A percentile compares a stretch with the other conserved stretches of the same genome.
phyloP scores from a whole-genome alignment of 1,284 basidiomycete species.

The Phlebopus sp. region DNA sequence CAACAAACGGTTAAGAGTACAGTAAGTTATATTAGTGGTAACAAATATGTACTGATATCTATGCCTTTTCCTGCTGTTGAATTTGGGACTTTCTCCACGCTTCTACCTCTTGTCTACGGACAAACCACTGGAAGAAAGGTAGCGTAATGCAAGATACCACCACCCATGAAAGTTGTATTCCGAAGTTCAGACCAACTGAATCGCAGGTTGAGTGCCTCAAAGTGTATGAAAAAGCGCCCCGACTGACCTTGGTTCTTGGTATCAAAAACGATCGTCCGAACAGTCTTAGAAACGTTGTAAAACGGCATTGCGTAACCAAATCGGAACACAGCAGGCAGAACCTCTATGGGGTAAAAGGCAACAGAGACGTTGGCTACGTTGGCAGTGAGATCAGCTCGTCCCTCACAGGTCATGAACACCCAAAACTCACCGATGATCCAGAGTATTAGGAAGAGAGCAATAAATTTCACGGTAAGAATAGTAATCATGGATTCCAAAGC shows the following conservation, averaged over 20 bases:
- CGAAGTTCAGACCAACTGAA: conserved; percentile 59
- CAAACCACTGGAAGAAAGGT: conserved; percentile 42
- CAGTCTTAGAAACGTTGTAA: conserved; percentile 61
- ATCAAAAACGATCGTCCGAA: conserved; percentile 65
- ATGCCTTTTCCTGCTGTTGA: conserved; percentile 8
- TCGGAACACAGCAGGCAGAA: conserved; percentile 63
- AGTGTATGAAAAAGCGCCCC: not conserved
- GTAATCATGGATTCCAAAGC: conserved; percentile 63
- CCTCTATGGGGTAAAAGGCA: conserved; percentile 58
- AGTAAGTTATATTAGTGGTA: not conserved
- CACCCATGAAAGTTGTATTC: conserved; percentile 55
- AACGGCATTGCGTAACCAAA: conserved; percentile 73
- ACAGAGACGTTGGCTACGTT: conserved; percentile 65
- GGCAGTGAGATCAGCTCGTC: not conserved
- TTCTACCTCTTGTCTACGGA: conserved; percentile 30
- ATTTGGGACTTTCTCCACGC: conserved; percentile 21
- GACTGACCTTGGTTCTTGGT: conserved; percentile 58
- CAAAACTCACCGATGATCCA: conserved; percentile 61
- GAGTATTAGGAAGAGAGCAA: conserved; percentile 59
- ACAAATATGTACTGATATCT: not conserved
- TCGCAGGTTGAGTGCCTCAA: conserved; percentile 2
- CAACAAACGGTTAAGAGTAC: too few species aligned
- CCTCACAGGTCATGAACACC: too few species aligned
- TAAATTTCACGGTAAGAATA: conserved; percentile 49
- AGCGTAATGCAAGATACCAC: conserved; percentile 51